Conservation (phyloP, 202 grass and related monocot species). For the Carex arenaria region DNA sequence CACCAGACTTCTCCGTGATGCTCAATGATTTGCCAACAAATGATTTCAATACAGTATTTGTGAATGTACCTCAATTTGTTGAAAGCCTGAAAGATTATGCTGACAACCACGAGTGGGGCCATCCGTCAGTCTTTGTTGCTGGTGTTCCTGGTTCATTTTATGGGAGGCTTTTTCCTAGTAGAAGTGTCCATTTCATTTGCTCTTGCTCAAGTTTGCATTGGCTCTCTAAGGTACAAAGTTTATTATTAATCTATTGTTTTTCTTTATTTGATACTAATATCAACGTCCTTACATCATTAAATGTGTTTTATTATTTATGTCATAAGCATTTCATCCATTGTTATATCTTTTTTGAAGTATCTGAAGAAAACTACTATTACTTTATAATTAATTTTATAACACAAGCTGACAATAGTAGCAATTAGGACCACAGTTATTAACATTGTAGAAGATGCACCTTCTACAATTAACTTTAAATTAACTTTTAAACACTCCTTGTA, state of each 20-base stretch:
- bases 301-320: not conserved
- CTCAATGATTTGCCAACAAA: constrained; percentile 97
- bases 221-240: constrained; percentile 64
- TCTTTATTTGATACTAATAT: not conserved
- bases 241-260: not conserved
- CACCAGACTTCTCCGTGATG: constrained; percentile 86
- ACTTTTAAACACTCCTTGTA: not conserved
- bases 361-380: not conserved
- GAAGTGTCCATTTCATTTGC: constrained; percentile 75
- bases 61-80: constrained; percentile 57
- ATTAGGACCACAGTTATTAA: not conserved
- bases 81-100: constrained; percentile 39
- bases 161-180: constrained; percentile 61
- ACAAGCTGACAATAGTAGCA: not conserved
- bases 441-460: not conserved
- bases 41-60: constrained; percentile 89
- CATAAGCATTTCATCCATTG: not conserved
- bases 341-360: not conserved
- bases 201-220: constrained; percentile 95
- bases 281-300: not conserved
- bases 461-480: not conserved
- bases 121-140: constrained; percentile 71
- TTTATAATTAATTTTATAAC: not conserved
- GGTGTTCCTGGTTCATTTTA: constrained; percentile 90
- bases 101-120: constrained; percentile 45